Evolutionary conservation across 163 green algal genomes (phyloP).

Genomic region (Prototheca cutis): DNA sequence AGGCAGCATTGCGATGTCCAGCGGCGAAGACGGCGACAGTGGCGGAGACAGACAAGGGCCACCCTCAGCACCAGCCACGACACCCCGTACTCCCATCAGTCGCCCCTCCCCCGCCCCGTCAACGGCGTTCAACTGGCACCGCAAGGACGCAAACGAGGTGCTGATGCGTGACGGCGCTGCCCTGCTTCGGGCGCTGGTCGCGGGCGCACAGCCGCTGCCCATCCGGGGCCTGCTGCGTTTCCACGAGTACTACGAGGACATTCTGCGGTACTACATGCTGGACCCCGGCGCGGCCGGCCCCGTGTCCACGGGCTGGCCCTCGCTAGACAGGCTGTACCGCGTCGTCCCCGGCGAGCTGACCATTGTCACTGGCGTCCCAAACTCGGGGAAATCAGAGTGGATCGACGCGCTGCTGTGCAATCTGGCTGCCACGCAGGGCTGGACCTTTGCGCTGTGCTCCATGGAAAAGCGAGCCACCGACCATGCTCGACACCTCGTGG

Average conservation of each 20-base stretch:
- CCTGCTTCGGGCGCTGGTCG: constrained; percentile 41
- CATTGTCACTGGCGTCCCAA: constrained; percentile 90
- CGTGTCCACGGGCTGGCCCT: constrained; percentile 67
- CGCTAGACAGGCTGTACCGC: constrained; percentile 66
- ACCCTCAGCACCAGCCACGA: no score
- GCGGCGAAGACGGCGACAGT: no score
- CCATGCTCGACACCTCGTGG: constrained; percentile 78
- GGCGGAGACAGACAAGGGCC: no score
- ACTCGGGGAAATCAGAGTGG: constrained; percentile 94
- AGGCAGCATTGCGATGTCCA: no score
- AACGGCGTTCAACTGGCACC: no score
- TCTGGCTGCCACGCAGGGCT: constrained; percentile 66
- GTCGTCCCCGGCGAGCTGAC: constrained; percentile 86
- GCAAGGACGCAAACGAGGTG: constrained; percentile 86
- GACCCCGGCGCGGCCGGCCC: constrained; percentile 40
- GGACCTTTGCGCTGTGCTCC: constrained; percentile 84
- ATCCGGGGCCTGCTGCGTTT: constrained; percentile 57
- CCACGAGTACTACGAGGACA: constrained; percentile 53
- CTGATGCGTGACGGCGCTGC: constrained; percentile 56
- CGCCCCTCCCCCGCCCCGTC: no score
- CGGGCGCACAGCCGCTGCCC: constrained; percentile 41
- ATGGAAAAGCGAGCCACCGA: constrained; percentile 90
- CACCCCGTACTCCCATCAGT: no score
- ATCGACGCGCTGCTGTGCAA: constrained; percentile 87
- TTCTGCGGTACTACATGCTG: constrained; percentile 50